phyloP scores from a whole-genome alignment of 2,329 filamentous ascomycete genomes.

The Polychaeton citri region DNA sequence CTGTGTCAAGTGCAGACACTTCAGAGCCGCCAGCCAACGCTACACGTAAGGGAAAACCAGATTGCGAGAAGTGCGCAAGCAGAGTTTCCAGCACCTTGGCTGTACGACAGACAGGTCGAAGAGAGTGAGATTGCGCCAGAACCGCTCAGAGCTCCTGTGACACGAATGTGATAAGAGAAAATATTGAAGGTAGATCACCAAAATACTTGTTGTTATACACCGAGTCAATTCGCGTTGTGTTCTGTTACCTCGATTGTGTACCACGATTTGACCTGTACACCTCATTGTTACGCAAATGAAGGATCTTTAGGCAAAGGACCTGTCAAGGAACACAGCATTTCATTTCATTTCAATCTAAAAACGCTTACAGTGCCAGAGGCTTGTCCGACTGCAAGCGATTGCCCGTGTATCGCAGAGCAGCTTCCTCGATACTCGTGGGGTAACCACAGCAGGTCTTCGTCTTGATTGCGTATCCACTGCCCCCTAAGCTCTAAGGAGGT shows the following conservation, averaged over 20 bases:
- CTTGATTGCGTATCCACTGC: neutral
- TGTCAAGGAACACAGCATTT: neutral
- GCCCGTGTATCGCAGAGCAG: neutral
- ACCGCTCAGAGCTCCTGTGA: neutral
- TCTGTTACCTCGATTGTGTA: too few species aligned
- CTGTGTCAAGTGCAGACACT: neutral
- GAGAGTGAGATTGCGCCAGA: neutral
- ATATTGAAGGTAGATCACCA: too few species aligned
- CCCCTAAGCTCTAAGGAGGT: neutral
- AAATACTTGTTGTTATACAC: too few species aligned
- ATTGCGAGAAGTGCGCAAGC: neutral
- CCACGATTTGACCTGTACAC: neutral
- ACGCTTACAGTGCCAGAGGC: neutral
- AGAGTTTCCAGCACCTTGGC: neutral
- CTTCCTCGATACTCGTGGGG: neutral
- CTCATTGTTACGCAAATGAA: neutral
- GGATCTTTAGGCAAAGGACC: neutral
- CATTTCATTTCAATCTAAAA: neutral
- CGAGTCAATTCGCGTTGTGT: too few species aligned
- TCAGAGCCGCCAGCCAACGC: neutral
- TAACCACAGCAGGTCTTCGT: neutral
- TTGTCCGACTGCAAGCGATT: neutral
- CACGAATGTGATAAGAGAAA: neutral
- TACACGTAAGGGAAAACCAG: neutral
- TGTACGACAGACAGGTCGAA: neutral